These are phyloP conservation scores for Epichloe glyceriae DNA, from an alignment of 2,329 filamentous ascomycete genomes.

Conservation along the genomic window DNA sequence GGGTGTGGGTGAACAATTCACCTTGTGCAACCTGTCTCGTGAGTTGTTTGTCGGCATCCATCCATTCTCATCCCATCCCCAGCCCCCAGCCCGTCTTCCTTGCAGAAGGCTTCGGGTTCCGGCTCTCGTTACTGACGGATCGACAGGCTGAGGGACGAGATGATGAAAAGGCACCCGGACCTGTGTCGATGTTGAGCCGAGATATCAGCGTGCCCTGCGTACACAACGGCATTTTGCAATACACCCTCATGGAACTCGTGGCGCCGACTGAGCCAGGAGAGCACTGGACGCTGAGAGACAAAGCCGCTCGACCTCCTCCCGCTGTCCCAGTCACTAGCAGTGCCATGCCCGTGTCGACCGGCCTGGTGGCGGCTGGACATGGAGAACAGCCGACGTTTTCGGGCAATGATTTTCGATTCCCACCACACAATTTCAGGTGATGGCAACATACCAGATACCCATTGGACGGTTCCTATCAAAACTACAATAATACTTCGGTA, in stretches of 20 bases:
- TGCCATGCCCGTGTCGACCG: constrained; percentile 1
- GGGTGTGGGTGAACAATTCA: constrained; percentile 40
- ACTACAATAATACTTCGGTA: neutral
- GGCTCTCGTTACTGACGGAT: neutral
- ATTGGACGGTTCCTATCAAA: neutral
- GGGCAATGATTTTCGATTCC: neutral
- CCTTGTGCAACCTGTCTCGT: constrained; percentile 38
- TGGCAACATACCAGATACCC: neutral
- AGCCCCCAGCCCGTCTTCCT: too few relatives aligned
- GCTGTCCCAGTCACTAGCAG: constrained; percentile 6
- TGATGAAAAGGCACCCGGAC: constrained; percentile 18
- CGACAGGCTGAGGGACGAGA: constrained; percentile 37
- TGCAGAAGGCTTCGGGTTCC: neutral
- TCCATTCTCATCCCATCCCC: neutral
- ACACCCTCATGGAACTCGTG: constrained; percentile 34
- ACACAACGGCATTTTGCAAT: constrained; percentile 32
- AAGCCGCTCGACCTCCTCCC: constrained; percentile 3
- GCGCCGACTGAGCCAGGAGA: constrained; percentile 23
- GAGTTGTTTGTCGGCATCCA: constrained; percentile 13
- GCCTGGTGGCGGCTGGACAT: constrained; percentile 2
- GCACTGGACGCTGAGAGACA: constrained; percentile 24
- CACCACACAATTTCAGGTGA: neutral
- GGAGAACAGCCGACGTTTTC: neutral
- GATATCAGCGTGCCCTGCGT: constrained; percentile 34
- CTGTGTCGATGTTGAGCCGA: constrained; percentile 18